A percentile compares a stretch with the other conserved stretches of the same genome.
phyloP scores from a whole-genome alignment of 2,329 filamentous ascomycete genomes.

The Dryadomyces quercivorus region DNA sequence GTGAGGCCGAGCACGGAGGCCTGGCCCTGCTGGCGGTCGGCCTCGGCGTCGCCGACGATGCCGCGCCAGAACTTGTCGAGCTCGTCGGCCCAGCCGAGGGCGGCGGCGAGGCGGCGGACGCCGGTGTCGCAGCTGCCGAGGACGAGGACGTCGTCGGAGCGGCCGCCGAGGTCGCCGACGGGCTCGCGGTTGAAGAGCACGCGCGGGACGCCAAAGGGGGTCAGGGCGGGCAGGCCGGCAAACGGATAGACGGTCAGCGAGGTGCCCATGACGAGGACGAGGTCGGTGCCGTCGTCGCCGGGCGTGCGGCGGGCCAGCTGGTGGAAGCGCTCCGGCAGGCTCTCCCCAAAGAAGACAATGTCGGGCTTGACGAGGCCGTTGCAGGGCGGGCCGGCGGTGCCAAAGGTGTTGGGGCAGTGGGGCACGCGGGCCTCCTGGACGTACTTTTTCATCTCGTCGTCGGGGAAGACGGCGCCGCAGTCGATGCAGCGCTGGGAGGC shows the following conservation, averaged over 20 bases:
- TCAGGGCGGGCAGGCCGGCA: constrained; percentile 60
- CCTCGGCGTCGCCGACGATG: constrained; percentile 50
- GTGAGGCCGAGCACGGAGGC: constrained; percentile 24
- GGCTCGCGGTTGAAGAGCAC: constrained; percentile 78
- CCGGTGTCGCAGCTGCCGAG: constrained; percentile 76
- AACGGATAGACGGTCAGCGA: constrained; percentile 53
- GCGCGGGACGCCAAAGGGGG: constrained; percentile 51
- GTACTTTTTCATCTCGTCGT: constrained; percentile 58
- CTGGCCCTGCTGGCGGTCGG: constrained; percentile 32
- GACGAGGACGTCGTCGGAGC: constrained; percentile 73
- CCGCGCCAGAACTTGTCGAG: constrained; percentile 63
- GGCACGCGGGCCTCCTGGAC: constrained; percentile 60
- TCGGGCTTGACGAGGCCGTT: constrained; percentile 80
- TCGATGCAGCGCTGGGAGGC: constrained; percentile 85
- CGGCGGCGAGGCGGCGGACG: constrained; percentile 64
- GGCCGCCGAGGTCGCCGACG: constrained; percentile 66
- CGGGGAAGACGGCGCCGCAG: constrained; percentile 61
- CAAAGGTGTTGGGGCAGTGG: constrained; percentile 37
- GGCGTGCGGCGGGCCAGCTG: constrained; percentile 31
- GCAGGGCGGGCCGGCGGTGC: constrained; percentile 30
- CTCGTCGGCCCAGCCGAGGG: constrained; percentile 76
- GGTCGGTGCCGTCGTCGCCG: constrained; percentile 25
- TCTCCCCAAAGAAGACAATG: constrained; percentile 83
- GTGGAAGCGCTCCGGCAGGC: constrained; percentile 50
- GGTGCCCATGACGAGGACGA: constrained; percentile 23